phyloP scores from a whole-genome alignment of 164 flowering plant species.

The Brasenia schreberi region DNA sequence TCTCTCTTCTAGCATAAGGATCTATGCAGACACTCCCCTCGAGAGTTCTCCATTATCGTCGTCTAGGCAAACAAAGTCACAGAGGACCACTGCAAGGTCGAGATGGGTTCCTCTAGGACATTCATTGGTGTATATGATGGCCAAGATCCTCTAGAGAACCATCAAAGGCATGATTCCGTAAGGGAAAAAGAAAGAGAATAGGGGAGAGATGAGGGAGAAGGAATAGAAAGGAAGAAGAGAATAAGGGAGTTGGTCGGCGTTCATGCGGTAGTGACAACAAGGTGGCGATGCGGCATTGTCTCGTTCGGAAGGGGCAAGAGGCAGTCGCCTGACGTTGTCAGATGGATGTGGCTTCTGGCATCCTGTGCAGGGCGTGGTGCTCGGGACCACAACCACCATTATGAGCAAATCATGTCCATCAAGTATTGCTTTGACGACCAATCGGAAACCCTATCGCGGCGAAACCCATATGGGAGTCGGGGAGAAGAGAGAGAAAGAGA shows the following conservation, averaged over 20 bases:
- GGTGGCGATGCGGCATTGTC: conserved; percentile 25
- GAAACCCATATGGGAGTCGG: too few species aligned
- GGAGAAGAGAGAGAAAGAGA: too few species aligned
- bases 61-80: conserved; percentile 57
- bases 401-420: conserved; percentile 7
- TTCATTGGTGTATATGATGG: conserved; percentile 86
- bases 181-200: too few species aligned
- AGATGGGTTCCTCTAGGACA: conserved; percentile 30
- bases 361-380: conserved; percentile 10
- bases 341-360: conserved; percentile 4
- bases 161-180: too few species aligned
- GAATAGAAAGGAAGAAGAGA: conserved; percentile 52
- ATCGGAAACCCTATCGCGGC: too few species aligned
- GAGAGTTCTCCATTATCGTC: conserved; percentile 66
- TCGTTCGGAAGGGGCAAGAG: conserved; percentile 41
- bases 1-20: conserved; percentile 47
- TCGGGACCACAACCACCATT: conserved; percentile 71
- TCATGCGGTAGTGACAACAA: conserved; percentile 42
- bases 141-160: too few species aligned
- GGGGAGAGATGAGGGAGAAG: conserved; percentile 19
- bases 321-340: conserved; percentile 14
- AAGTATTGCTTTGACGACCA: too few species aligned
- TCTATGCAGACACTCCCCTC: conserved; percentile 42
- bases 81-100: conserved; percentile 83
- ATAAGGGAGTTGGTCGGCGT: conserved; percentile 68